Evolutionary conservation across 2,329 filamentous ascomycete genomes (phyloP).

Genomic region (Raffaelea arxii): DNA sequence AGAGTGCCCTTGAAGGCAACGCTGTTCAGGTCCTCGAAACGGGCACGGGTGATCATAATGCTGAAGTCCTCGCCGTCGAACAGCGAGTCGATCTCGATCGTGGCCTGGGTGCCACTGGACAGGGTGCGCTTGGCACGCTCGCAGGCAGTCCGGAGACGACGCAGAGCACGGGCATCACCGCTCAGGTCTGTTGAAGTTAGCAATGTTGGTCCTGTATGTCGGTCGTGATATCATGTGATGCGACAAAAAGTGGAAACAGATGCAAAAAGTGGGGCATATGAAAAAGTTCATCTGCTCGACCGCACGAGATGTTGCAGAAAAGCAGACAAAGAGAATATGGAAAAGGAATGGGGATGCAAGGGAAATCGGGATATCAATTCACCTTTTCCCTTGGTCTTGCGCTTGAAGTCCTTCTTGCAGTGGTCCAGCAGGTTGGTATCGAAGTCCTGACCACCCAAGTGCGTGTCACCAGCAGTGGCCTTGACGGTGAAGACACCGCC

Average conservation of each 20-base stretch:
- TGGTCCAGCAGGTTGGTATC: conserved; percentile 92
- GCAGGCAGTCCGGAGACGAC: conserved; percentile 93
- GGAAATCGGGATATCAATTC: too few relatives aligned
- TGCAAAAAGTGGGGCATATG: too few relatives aligned
- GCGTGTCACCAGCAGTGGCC: conserved; percentile 95
- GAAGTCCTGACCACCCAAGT: conserved; percentile 92
- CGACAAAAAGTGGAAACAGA: too few relatives aligned
- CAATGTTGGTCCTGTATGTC: too few relatives aligned
- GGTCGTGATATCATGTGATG: too few relatives aligned
- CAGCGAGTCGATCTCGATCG: conserved; percentile 96
- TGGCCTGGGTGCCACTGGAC: conserved; percentile 94
- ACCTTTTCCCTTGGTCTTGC: conserved; percentile 14
- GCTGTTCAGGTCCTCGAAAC: conserved; percentile 97
- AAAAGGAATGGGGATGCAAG: too few relatives aligned
- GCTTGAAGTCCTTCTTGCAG: conserved; percentile 78
- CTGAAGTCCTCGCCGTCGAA: conserved; percentile 98
- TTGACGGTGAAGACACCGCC: conserved; percentile 99
- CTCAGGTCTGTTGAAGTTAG: conserved; percentile 47
- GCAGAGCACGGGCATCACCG: conserved; percentile 81
- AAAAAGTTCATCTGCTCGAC: too few relatives aligned
- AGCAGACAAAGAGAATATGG: background rate
- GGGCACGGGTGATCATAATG: conserved; percentile 92
- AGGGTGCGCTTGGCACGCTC: conserved; percentile 99
- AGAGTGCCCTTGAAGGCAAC: conserved; percentile 91
- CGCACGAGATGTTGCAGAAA: too few relatives aligned